Conservation (phyloP, 768 basidiomycete genomes). For the Tubosaeta sp. region DNA sequence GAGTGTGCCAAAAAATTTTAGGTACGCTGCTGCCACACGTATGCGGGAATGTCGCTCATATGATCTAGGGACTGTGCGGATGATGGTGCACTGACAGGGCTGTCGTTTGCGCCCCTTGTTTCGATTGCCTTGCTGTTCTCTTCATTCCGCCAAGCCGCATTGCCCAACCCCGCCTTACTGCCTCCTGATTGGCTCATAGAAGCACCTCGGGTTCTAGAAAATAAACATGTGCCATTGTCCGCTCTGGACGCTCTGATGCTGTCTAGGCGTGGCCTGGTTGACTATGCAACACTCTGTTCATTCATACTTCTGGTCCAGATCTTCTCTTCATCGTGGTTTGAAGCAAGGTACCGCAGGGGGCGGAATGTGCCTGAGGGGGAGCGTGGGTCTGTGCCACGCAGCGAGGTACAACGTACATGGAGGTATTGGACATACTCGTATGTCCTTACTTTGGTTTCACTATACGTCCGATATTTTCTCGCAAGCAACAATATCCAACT, state of each 20-base stretch:
- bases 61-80: constrained; percentile 66
- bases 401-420: constrained; percentile 57
- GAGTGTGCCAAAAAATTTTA: constrained; percentile 85
- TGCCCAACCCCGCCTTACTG: constrained; percentile 32
- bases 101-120: constrained; percentile 81
- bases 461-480: constrained; percentile 49
- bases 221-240: constrained; percentile 38
- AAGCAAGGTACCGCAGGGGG: constrained; percentile 44
- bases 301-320: constrained; percentile 77
- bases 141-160: constrained; percentile 38
- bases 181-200: constrained; percentile 79
- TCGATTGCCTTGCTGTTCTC: constrained; percentile 63
- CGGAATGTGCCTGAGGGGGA: constrained; percentile 56
- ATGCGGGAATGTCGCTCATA: constrained; percentile 8
- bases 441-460: constrained; percentile 44
- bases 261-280: constrained; percentile 72
- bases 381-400: constrained; percentile 71
- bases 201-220: constrained; percentile 52
- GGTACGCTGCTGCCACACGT: constrained; percentile 39
- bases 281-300: constrained; percentile 77
- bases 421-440: constrained; percentile 65
- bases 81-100: constrained; percentile 80
- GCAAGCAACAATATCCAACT: constrained; percentile 42
- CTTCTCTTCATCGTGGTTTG: constrained; percentile 71
- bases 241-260: constrained; percentile 53